Evolutionary conservation across 1,284 basidiomycete genomes (phyloP), one percentile per base, ranked within the genome.

Genomic region (Phellopilus nigrolimitatus): DNA sequence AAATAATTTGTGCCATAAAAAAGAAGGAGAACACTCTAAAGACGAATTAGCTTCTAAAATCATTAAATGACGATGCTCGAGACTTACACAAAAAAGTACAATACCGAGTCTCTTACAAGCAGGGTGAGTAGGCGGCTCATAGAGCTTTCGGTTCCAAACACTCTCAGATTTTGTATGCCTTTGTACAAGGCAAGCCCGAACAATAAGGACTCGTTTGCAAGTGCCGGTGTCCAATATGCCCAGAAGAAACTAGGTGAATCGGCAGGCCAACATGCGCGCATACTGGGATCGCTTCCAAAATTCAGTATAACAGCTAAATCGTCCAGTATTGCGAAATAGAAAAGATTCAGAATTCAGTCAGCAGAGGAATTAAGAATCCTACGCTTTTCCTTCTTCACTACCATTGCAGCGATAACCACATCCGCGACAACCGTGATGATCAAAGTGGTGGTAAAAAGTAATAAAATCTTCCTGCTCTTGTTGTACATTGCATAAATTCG

Each of bases 401-500:
- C 25, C 5, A 15, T 44, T 6, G 42, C 9, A 28, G 30, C 15
- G 24, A 44, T 7, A 9, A 31, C 17, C 15, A n/a, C 5, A 15
- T n/a, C 5, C 7, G n/a, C n/a, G 10, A 30, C 10, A n/a, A 24
- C 6, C 4, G 42, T 15, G 9, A 19, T 8, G 10, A 19, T 44
- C 7, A 44, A n/a, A 30, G 25, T n/a, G 30, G 15, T 10, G 21
- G 24, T 3, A 4, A 44, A 2, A 17, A 44, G 3, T 15, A 44
- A 15, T 15, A 44, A 15, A 15, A 44, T 44, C 24, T 44, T 44
- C 24, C 42, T 22, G 25, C 25, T 44, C 25, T 28, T 30, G n/a
- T 15, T 25, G n/a, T 44, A 44, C 25, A 44, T 44, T 15, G 42
- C 42, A 9, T 44, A 44, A 15, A 44, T n/a, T 9, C 42, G 42